A percentile compares a stretch with the other conserved stretches of the same genome.
Evolutionary conservation across 106 monocot genomes (phyloP).

Genomic region (Cymbidium sinense): DNA sequence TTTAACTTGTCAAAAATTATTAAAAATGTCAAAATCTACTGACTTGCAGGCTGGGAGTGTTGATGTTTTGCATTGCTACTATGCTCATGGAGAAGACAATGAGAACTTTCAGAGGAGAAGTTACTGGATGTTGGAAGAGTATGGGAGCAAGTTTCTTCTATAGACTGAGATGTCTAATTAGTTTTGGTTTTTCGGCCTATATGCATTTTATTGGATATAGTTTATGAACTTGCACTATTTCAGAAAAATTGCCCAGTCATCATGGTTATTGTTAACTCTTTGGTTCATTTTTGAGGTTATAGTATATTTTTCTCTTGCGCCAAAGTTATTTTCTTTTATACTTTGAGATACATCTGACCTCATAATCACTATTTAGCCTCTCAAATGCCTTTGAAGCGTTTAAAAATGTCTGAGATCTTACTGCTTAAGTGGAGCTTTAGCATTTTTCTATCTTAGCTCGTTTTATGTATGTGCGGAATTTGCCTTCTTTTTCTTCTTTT

Average conservation of each 20-base stretch:
- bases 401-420: neutral
- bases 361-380: neutral
- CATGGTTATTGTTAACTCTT: neutral
- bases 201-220: neutral
- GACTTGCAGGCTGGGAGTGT: constrained; percentile 73
- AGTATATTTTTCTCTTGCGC: neutral
- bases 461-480: neutral
- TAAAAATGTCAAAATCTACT: neutral
- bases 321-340: neutral
- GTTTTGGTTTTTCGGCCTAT: neutral
- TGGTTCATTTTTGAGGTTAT: neutral
- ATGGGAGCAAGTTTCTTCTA: constrained; percentile 1
- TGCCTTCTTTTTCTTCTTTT: neutral
- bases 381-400: neutral
- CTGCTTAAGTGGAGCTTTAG: neutral
- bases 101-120: constrained; percentile 81
- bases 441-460: neutral
- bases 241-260: neutral
- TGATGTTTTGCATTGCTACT: constrained; percentile 95
- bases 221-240: neutral
- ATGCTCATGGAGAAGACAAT: constrained; percentile 96
- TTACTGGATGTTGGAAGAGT: constrained; percentile 98
- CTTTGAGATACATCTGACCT: neutral
- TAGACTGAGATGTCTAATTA: neutral
- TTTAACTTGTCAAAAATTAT: constrained; percentile 1